Conservation (phyloP, 257 asterid genomes). For the Nicotiana attenuata region DNA sequence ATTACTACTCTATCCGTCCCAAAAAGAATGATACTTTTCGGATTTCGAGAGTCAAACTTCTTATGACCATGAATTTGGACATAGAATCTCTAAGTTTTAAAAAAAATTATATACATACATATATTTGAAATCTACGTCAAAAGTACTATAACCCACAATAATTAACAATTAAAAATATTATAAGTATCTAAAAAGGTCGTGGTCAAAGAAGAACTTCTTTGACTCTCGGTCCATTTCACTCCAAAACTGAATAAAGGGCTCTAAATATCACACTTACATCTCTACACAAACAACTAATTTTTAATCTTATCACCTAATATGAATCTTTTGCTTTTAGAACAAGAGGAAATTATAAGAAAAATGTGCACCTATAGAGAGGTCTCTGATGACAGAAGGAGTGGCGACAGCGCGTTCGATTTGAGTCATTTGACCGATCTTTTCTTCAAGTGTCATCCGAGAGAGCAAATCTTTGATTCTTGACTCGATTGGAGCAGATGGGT, state of each 20-base stretch:
- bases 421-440: conserved; percentile 24
- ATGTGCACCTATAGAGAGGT: conserved; percentile 15
- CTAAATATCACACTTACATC: not conserved
- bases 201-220: too few species aligned
- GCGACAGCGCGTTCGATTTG: conserved; percentile 24
- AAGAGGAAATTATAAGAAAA: not conserved
- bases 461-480: conserved; percentile 21
- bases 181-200: too few species aligned
- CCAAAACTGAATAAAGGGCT: not conserved
- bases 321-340: not conserved
- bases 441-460: conserved; percentile 19
- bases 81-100: too few species aligned
- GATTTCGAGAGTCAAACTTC: too few species aligned
- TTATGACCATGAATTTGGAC: too few species aligned
- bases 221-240: not conserved
- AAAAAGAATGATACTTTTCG: too few species aligned
- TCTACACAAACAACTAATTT: not conserved
- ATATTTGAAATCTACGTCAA: too few species aligned
- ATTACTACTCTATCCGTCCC: too few species aligned
- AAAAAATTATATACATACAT: too few species aligned
- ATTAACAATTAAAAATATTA: too few species aligned
- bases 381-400: conserved; percentile 10
- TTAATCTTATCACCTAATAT: not conserved
- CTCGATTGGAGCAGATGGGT: conserved; percentile 11
- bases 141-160: too few species aligned